phyloP scores from a whole-genome alignment of 2,329 filamentous ascomycete species.

The Colletotrichum siamense region DNA sequence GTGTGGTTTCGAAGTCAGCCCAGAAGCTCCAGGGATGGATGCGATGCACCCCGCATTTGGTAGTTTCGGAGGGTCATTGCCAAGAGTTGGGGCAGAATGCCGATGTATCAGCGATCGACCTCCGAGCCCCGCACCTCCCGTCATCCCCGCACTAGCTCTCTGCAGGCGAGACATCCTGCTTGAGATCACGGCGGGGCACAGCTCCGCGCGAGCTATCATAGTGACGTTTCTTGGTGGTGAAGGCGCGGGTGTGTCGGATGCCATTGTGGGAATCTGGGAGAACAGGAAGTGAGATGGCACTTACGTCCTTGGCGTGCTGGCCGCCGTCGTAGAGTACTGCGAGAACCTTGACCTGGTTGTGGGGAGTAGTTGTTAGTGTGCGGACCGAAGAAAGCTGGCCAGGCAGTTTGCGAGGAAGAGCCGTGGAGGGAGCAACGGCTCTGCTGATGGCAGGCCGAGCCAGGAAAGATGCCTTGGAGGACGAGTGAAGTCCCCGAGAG shows the following conservation, averaged over 20 bases:
- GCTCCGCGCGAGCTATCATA: slow-evolving; percentile 13
- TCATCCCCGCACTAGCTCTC: slow-evolving; percentile 19
- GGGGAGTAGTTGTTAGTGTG: slow-evolving; percentile 54
- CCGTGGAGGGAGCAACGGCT: slow-evolving; percentile 14
- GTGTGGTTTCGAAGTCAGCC: slow-evolving; percentile 20
- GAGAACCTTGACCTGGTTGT: slow-evolving; percentile 86
- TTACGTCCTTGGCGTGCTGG: slow-evolving; percentile 85
- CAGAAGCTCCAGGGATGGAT: neutral
- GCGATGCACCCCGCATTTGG: slow-evolving; percentile 21
- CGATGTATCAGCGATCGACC: slow-evolving; percentile 23
- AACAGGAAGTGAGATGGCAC: slow-evolving; percentile 25
- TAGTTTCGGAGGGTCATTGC: neutral
- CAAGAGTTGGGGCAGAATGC: slow-evolving; percentile 16
- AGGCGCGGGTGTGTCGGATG: neutral
- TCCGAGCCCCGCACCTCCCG: slow-evolving; percentile 21
- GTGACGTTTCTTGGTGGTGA: slow-evolving; percentile 6
- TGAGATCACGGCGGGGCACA: slow-evolving; percentile 8
- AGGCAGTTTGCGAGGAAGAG: slow-evolving; percentile 48
- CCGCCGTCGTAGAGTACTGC: slow-evolving; percentile 92
- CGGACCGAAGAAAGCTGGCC: slow-evolving; percentile 56
- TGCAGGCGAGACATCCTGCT: neutral
- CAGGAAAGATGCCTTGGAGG: slow-evolving; percentile 25
- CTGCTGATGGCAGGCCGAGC: slow-evolving; percentile 21
- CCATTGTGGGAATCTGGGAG: neutral
- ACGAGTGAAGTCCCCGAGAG: slow-evolving; percentile 30